These are phyloP conservation scores for Prunus padus DNA, from an alignment of 306 rosid species.

Conservation along the genomic window DNA sequence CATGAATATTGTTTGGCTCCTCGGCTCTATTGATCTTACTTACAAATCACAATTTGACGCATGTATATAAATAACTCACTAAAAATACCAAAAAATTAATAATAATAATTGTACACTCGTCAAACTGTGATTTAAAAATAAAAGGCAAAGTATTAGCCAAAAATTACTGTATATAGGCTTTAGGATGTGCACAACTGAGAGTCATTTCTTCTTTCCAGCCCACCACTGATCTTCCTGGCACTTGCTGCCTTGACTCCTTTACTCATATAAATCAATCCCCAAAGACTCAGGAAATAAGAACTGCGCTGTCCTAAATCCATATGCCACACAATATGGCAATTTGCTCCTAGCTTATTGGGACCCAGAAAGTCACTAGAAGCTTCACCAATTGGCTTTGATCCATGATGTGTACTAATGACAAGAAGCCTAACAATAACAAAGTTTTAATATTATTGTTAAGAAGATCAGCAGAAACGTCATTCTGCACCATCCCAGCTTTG, in stretches of 20 bases:
- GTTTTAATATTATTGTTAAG: neutral
- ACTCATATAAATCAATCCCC: neutral
- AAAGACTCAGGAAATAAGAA: neutral
- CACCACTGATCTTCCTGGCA: neutral
- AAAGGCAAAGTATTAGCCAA: too few relatives aligned
- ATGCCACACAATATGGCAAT: neutral
- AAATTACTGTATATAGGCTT: neutral
- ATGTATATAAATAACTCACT: too few relatives aligned
- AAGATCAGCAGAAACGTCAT: constrained; percentile 1
- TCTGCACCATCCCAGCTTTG: constrained; percentile 7
- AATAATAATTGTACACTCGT: too few relatives aligned
- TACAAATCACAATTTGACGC: too few relatives aligned
- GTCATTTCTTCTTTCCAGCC: neutral
- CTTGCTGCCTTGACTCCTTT: neutral
- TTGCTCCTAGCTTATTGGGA: neutral
- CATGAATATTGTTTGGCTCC: too few relatives aligned
- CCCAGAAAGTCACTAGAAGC: neutral
- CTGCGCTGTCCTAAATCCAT: neutral
- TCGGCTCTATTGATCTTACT: too few relatives aligned
- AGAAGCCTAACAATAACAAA: neutral
- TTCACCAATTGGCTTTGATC: neutral
- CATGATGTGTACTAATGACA: neutral
- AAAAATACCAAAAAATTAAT: too few relatives aligned
- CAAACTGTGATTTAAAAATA: too few relatives aligned
- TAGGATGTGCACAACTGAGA: neutral